Base-by-base conservation (phyloP, 2,329 filamentous ascomycete genomes). In the Sclerotinia nivalis region DNA sequence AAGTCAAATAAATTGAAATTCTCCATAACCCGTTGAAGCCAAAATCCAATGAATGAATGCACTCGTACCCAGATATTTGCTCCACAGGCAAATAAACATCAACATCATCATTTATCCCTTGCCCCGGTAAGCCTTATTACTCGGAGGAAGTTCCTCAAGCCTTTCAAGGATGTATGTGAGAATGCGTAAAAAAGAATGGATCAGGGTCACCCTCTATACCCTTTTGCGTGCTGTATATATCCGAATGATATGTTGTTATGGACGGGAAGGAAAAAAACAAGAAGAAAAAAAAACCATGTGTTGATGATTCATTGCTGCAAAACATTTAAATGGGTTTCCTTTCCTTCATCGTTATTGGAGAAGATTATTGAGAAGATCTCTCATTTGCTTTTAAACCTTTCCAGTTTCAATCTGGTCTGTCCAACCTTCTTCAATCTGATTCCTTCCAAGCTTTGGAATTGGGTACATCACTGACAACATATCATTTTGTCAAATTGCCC, bases 381-480 rank as follows among this genome's bases (percentile, higher is more conserved):
- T 43, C 40, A 43, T 43, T 12, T 43, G 13, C 40, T 15, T 43
- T 37, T 56, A 22, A 56, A 22, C 22, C 54, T 56, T 37, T 58
- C 55, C 13, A 58, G 22, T n/a, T 34, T 15, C 13, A n/a, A 37
- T 37, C 31, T 37, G 20, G 22, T 40, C 55, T n/a, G 55, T 58
- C 55, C 55, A 58, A 56, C 37, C 54, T 56, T 37, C 31, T n/a
- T 56, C 22, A 28, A 28, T 61, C 20, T 31, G 25, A 22, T 49
- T n/a, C 43, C 13, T 18, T 34, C 43, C 43, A 37, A 62, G 59
- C 20, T 2, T 49, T 10, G 15, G 43, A 37, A 61, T 61, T 31
- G 58, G 58, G 58, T 45, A 20, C n/a, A 62, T 62, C 31, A 37
- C 40, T 58, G 55, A 58, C 55, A 58, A 40, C 55, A n/a, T 43